Evolutionary conservation across 352 stramenopile species (phyloP), one percentile per base, ranked within the genome.

Genomic region (Globisporangium perplexum): DNA sequence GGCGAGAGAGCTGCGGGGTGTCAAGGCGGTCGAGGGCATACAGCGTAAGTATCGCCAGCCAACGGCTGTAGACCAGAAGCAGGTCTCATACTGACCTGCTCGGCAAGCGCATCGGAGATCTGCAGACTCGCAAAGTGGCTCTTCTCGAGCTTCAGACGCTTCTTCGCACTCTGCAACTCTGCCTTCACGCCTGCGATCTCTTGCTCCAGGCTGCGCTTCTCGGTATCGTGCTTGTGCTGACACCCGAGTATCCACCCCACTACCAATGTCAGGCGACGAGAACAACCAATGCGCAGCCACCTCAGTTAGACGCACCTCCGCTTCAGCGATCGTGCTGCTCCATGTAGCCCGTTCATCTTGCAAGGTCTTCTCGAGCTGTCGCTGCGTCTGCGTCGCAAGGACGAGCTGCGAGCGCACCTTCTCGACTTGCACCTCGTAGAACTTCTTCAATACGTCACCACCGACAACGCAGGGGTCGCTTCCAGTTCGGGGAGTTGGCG

Each of bases 361-460:
- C 10, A 88, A 26, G 46, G 63, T 71, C 15, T 65, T 66, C 65
- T 90, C 73, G 12, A 78, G 47, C 28, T 83, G 69, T 10, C 53
- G 68, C 33, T 89, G 73, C 0, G 68, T 57, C 24, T 85, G 72
- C 8, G 73, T 63, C 42, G 65, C 64, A 10, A 83, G 42, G 0
- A 60, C 63, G 26, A 90, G 59, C 55, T 93, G 79, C 22, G 65
- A 55, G 44, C 82, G 75, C 31, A 91, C 77, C 59, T 88, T 83
- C 14, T 80, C 74, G n/a, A 90, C 81, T 53, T 91, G 81, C 23
- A 80, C 72, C 62, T 90, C 77, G 59, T 89, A 93, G 46, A 91
- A 89, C 58, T 83, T 84, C 54, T 84, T 81, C 76, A 91, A 85
- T 36, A 88, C 64, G 14, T 74, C 53, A 46, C 48, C 45, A 65